Percentiles rank a stretch among this genome's conserved stretches.
These are phyloP conservation scores for Phyllostachys edulis DNA, from an alignment of 176 grass and related monocot genomes.

Conservation along the genomic window DNA sequence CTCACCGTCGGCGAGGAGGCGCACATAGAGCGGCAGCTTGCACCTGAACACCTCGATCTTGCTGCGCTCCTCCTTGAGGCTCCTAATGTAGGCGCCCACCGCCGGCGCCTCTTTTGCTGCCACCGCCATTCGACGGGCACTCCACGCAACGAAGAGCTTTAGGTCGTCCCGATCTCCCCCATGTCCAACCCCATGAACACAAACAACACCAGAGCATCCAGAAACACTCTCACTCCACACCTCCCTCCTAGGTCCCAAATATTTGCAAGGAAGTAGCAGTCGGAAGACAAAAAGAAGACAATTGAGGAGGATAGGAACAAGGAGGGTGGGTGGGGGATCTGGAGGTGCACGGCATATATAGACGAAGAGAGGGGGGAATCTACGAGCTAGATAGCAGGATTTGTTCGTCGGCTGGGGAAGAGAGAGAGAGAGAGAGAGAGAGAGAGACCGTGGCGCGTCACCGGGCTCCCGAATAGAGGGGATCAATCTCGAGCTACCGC, in stretches of 20 bases:
- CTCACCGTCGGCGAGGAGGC: slow-evolving; percentile 68
- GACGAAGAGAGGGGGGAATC: no score
- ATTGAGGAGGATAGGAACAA: neutral
- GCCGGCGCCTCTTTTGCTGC: slow-evolving; percentile 32
- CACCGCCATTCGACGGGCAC: slow-evolving; percentile 42
- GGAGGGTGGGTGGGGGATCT: no score
- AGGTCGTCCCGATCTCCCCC: slow-evolving; percentile 61
- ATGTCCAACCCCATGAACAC: slow-evolving; percentile 50
- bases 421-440: no score
- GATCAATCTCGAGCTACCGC: no score
- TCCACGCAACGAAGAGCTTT: slow-evolving; percentile 47
- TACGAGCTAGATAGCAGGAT: no score
- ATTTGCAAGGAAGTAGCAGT: neutral
- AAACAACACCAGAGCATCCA: neutral
- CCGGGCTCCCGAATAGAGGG: no score
- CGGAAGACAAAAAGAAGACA: neutral
- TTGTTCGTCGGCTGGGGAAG: no score
- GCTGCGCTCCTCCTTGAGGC: slow-evolving; percentile 59
- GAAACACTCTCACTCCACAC: neutral
- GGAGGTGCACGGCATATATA: no score
- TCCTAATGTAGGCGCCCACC: slow-evolving; percentile 55
- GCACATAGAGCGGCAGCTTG: slow-evolving; percentile 71
- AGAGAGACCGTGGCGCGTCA: no score
- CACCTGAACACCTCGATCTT: slow-evolving; percentile 86
- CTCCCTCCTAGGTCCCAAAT: slow-evolving; percentile 1